These are phyloP conservation scores for Pseudoscleropodium purum DNA, from an alignment of 225 moss, liverwort and hornwort genomes.

Conservation along the genomic window DNA sequence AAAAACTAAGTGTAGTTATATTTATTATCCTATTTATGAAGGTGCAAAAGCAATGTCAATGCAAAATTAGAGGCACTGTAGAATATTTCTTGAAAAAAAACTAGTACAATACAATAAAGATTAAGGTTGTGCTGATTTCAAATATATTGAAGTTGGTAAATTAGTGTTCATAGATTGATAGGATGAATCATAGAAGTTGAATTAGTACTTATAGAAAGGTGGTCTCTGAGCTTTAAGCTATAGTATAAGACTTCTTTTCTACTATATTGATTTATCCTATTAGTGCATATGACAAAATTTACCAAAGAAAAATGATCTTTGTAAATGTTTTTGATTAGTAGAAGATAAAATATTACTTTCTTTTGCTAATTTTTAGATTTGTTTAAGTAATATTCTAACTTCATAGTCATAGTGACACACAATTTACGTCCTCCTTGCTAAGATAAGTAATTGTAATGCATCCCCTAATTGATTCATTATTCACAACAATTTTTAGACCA, in stretches of 20 bases:
- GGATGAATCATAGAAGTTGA: neutral
- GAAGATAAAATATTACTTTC: neutral
- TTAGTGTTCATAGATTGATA: neutral
- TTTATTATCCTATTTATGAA: neutral
- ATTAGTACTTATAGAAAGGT: neutral
- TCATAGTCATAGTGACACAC: neutral
- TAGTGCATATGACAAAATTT: neutral
- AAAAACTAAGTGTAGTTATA: rapidly evolving
- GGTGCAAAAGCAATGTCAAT: neutral
- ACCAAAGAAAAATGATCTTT: neutral
- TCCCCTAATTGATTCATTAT: neutral
- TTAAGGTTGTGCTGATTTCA: neutral
- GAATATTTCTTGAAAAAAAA: neutral
- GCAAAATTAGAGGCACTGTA: neutral
- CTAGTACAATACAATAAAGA: neutral
- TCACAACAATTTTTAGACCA: neutral
- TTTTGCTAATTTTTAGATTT: neutral
- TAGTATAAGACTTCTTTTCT: neutral
- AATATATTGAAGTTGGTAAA: neutral
- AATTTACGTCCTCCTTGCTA: neutral
- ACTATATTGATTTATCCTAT: too few species aligned
- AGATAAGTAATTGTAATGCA: neutral
- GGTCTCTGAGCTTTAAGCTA: neutral
- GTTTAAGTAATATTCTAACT: neutral
- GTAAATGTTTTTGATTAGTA: neutral